These are phyloP conservation scores for Fraxinus floribunda DNA, from an alignment of 305 asterid species.

Conservation along the genomic window DNA sequence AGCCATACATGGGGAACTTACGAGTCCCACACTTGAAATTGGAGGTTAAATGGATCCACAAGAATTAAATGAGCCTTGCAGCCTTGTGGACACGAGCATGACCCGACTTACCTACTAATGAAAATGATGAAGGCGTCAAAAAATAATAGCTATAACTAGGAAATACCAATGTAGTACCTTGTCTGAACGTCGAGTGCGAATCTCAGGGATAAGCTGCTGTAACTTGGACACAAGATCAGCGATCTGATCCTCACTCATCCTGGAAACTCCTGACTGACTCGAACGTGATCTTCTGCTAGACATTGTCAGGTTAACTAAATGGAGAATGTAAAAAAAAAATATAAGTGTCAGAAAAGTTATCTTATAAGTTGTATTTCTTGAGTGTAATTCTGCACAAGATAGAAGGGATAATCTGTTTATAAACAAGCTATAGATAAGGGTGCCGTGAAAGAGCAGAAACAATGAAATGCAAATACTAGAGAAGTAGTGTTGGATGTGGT, in stretches of 20 bases:
- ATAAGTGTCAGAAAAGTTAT: background rate
- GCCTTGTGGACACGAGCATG: background rate
- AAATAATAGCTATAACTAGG: background rate
- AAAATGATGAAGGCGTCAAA: background rate
- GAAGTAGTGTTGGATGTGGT: conserved; percentile 26
- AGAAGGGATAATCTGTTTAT: background rate
- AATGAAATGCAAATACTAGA: conserved; percentile 6
- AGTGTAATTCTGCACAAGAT: background rate
- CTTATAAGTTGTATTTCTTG: background rate
- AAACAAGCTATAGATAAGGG: background rate
- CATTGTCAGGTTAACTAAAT: conserved; percentile 29
- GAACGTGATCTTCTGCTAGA: conserved; percentile 68
- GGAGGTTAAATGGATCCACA: background rate
- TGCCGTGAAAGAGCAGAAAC: background rate
- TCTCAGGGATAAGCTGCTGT: conserved; percentile 68
- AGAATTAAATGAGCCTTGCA: background rate
- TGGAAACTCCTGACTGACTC: conserved; percentile 43
- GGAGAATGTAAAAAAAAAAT: background rate
- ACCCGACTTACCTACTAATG: background rate
- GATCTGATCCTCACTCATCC: conserved; percentile 64
- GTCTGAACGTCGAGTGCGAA: conserved; percentile 42
- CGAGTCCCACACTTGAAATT: background rate
- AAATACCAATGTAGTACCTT: conserved; percentile 39
- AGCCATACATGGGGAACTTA: background rate
- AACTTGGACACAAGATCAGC: conserved; percentile 56